Conservation (phyloP, 169 alveolate species). For the Eimeria maxima region DNA sequence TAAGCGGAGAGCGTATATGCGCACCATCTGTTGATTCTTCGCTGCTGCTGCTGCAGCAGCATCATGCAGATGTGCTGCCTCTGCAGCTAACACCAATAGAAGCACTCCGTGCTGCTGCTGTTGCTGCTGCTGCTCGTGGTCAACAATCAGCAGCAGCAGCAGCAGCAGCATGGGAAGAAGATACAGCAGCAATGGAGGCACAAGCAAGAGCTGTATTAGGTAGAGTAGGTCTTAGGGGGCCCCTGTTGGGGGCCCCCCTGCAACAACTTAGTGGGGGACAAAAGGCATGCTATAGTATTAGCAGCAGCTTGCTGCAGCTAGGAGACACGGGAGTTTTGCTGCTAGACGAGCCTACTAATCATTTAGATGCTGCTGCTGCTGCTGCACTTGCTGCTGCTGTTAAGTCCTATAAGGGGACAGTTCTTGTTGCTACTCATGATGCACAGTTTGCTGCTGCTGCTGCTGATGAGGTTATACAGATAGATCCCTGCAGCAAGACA, state of each 20-base stretch:
- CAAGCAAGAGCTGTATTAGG: constrained; percentile 11
- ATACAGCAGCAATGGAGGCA: background rate
- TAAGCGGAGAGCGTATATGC: constrained; percentile 20
- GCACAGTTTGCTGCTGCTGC: constrained; percentile 72
- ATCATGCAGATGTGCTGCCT: constrained; percentile 66
- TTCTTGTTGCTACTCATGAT: constrained; percentile 85
- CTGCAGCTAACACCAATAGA: constrained; percentile 12
- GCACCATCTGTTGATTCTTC: constrained; percentile 7
- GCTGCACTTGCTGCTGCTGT: constrained; percentile 82
- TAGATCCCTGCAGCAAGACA: constrained; percentile 33
- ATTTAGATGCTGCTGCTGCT: constrained; percentile 93
- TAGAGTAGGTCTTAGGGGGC: constrained; percentile 39
- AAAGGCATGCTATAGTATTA: constrained; percentile 91
- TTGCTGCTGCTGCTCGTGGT: constrained; percentile 42
- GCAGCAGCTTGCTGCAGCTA: constrained; percentile 87
- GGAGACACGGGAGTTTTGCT: constrained; percentile 86
- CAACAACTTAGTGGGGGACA: constrained; percentile 92
- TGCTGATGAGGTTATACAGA: constrained; percentile 38
- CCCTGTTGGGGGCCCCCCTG: constrained; percentile 27
- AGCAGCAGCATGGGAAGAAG: constrained; percentile 17
- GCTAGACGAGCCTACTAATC: constrained; percentile 97
- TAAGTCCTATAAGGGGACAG: constrained; percentile 82
- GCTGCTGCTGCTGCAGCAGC: constrained; percentile 56
- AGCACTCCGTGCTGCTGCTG: constrained; percentile 36
- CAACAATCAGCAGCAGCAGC: background rate